Base-by-base conservation (phyloP, 208 protist species). In the Leishmania amazonensis region DNA sequence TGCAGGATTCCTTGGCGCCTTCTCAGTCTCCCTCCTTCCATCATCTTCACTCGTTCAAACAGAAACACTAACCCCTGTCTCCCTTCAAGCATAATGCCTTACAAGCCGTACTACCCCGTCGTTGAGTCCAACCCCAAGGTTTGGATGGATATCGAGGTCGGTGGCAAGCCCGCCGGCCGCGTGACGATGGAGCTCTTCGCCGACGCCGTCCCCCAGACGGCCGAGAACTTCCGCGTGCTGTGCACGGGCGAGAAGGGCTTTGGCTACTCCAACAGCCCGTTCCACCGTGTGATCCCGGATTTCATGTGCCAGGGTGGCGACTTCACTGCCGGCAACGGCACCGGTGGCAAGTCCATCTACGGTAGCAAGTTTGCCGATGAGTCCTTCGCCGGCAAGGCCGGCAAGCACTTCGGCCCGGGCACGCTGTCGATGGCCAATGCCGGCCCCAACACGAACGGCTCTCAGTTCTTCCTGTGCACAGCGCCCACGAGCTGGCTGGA, bases 381-480 rank as follows among this genome's bases (percentile, higher is more conserved):
- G 83, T 86, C 78, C 85, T 92, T 92, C 81, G 65, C 58, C 35
- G 89, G 87, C 58, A 88, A 89, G 83, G 87, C 89, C 38, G 89
- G 87, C 71, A 90, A 90, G 83, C 89, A 92, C 89, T 92, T 92
- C 83, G 89, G 87, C 72, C 89, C 85, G 81, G 85, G 93, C 90
- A 87, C 91, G 53, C 86, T 98, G 49, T 98, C 94, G 31, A 98
- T 98, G 95, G 95, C 96, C 81, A 98, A 98, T 83, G 93, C 93
- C 9, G 96, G 96, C 58, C 88, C 90, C 88, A 99, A 98, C 91
- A 98, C 93, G 58, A 98, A 98, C 89, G 93, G 92, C 60, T 97
- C 94, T 11, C 96, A 98, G 89, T 98, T 98, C 87, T 98, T 98
- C 83, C 93, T 98, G 78, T 96, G 91, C 86, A 96, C 93, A 28